A percentile compares a stretch with the other conserved stretches of the same genome.
phyloP scores from a whole-genome alignment of 192 early-diverging fungal species.

The Coemansia sp. region DNA sequence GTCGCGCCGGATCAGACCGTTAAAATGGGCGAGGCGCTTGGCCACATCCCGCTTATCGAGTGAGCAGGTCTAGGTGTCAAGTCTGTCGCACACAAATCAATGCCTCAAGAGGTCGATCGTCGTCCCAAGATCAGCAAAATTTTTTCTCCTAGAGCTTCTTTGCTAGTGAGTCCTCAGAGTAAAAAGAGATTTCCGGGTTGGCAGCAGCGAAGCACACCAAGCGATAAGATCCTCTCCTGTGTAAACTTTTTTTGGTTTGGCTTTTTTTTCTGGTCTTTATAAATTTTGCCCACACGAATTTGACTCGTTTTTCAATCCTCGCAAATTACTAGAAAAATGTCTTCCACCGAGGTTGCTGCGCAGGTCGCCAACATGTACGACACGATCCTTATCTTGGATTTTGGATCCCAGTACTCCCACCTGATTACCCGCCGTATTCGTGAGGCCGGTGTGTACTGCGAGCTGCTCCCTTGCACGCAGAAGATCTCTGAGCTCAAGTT shows the following conservation, averaged over 20 bases:
- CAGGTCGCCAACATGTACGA: conserved; percentile 85
- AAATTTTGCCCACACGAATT: not conserved
- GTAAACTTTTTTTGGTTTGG: conserved; percentile 2
- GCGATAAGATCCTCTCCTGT: not conserved
- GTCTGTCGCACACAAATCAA: not conserved
- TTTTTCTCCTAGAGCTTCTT: not conserved
- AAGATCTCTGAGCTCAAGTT: conserved; percentile 92
- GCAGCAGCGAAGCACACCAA: not conserved
- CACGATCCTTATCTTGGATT: conserved; percentile 98
- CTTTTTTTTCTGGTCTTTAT: conserved; percentile 4
- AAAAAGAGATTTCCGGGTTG: not conserved
- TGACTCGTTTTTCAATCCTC: not conserved
- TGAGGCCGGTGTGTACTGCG: conserved; percentile 98
- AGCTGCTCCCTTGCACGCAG: conserved; percentile 95
- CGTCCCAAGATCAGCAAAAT: not conserved
- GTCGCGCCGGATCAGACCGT: conserved; percentile 78
- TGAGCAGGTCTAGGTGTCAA: not conserved
- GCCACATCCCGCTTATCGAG: conserved; percentile 21
- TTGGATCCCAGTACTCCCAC: conserved; percentile 99
- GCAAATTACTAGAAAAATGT: conserved; percentile 19
- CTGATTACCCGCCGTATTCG: conserved; percentile 95
- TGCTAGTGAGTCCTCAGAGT: not conserved
- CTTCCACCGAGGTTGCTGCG: conserved; percentile 35
- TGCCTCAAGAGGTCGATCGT: not conserved
- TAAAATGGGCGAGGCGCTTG: conserved; percentile 82